Evolutionary conservation across 2,329 filamentous ascomycete genomes (phyloP).

Genomic region (Trichoderma breve): DNA sequence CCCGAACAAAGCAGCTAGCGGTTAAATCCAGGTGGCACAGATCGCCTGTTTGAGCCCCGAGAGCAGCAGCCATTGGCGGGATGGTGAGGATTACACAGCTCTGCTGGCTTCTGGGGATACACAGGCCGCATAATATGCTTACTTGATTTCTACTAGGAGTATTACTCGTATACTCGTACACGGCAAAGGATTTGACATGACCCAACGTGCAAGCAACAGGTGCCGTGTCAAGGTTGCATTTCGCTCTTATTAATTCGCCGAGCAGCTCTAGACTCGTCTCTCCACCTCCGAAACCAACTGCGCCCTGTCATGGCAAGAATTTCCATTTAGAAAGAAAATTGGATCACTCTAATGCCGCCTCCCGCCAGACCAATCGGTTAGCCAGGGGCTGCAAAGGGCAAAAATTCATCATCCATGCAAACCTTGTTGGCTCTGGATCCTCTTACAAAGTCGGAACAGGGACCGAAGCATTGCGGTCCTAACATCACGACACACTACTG

Average conservation of each 20-base stretch:
- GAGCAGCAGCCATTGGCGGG: background rate
- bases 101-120: background rate
- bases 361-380: constrained; percentile 6
- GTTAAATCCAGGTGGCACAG: background rate
- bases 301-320: background rate
- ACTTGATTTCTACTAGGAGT: background rate
- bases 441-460: background rate
- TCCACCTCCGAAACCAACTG: background rate
- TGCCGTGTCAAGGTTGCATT: background rate
- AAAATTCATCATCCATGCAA: background rate
- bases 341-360: constrained; percentile 10
- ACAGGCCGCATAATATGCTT: background rate
- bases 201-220: background rate
- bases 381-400: background rate
- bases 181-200: background rate
- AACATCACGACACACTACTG: background rate
- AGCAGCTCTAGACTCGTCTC: background rate
- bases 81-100: background rate
- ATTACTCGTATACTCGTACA: background rate
- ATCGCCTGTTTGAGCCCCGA: background rate
- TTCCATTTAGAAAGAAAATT: background rate
- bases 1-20: background rate
- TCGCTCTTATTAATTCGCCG: background rate
- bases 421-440: background rate
- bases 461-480: background rate